Base-by-base conservation (phyloP, 2,329 filamentous ascomycete species). In the Penicillium glabrum region DNA sequence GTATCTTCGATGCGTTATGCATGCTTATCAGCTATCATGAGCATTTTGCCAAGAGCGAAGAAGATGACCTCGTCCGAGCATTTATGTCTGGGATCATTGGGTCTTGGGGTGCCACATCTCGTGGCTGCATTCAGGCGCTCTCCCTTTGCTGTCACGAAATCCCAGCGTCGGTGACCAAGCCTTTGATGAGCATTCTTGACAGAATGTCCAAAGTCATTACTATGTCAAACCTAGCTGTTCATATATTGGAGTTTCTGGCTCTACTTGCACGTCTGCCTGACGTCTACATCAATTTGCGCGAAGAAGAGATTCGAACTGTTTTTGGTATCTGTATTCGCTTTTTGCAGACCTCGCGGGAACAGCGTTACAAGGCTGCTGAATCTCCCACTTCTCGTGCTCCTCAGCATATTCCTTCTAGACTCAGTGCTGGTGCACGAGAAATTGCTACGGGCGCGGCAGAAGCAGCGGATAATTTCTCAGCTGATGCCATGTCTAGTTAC, bases 161-260 rank as follows among this genome's bases (percentile, higher is more conserved):
- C 26, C 93, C 95, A 3, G 83, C 89, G 19, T 93, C 93, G 13
- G 90, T 93, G 51, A 91, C 89, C 69, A 96, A 93, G 70, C 89
- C 87, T 21, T 81, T 98, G 58, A 89, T 93, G 46, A 89, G 87
- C 46, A 91, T 98, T 63, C 81, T 99, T 54, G 89, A 93, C 67
- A 93, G 91, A 71, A 96, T 99, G 90, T 89, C 93, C 1, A 91
- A 93, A 66, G 96, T 97, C 68, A 96, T 99, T 68, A 98, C 95
- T 1, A 93, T 96, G 67, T 88, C 91, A 7, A 86, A 93, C 55
- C 89, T 97, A 35, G 92, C 93, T 10, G 89, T 97, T 59, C 95
- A 99, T 69, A 96, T 99, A 59, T 81, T 99, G 49, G 95, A 99
- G 69, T 98, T 99, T 68, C 80, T 99, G n/a, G 90, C 91, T 10